Base-by-base conservation (phyloP, 257 asterid species). In the Ophiorrhiza pumila region DNA sequence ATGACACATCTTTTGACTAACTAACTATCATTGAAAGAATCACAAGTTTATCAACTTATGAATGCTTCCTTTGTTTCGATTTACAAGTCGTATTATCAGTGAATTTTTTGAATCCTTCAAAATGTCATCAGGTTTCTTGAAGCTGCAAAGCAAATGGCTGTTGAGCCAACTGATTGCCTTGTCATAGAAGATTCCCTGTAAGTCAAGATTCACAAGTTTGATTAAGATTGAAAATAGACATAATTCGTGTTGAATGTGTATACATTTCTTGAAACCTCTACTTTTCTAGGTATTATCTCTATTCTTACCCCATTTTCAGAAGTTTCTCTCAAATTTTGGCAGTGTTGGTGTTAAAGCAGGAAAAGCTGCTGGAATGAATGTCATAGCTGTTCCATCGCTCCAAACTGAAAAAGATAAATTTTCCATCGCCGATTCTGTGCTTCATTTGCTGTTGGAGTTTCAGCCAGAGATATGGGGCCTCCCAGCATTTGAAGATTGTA, bases 261-360 rank as follows among this genome's bases (percentile, higher is more conserved):
- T 5, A 45, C 18, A 43, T 56, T 71, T 72, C 41, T 15, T 49
- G 47, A 10, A 10, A 5, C 29, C 23, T n/a, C 10, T 4, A n/a
- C 7, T 52, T 7, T 20, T 50, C 56, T 18, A 0, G 56, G 5
- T 50, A 18, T 18, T 5, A 25, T 3, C 18, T 52, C 58, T 52
- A n/a, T 20, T n/a, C n/a, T 7, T 4, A 52, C 29, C 29, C 14
- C 7, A 52, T 11, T 52, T 52, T 52, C 12, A 50, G 58, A n/a
- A 52, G 58, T 52, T 15, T 20, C 27, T 52, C 20, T 55, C 50
- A 56, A 68, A 71, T n/a, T 76, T 74, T 72, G 65, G 71, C 89
- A 93, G 98, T 25, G 87, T 89, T 0, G 98, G 98, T 22, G 91
- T 93, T n/a, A 89, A 77, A 86, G 98, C 96, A 49, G 97, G 92